Percentiles rank a stretch among this genome's conserved stretches.
Evolutionary conservation across 768 basidiomycete genomes (phyloP).

Genomic region (Suillus discolor): DNA sequence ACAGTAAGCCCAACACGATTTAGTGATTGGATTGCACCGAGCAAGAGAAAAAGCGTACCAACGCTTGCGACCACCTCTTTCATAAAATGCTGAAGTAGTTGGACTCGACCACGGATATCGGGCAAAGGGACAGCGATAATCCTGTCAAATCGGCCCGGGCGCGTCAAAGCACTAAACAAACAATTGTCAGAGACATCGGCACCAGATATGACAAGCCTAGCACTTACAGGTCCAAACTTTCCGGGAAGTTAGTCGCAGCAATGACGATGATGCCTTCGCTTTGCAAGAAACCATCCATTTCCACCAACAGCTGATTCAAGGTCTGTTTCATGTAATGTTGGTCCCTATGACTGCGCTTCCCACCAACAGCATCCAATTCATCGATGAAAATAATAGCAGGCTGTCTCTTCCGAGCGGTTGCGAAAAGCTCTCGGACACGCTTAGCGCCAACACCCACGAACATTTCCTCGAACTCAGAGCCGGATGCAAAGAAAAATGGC

Average conservation of each 20-base stretch:
- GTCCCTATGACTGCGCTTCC: slow-evolving; percentile 81
- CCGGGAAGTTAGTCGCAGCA: slow-evolving; percentile 97
- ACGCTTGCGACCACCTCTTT: slow-evolving; percentile 65
- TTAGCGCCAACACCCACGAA: slow-evolving; percentile 96
- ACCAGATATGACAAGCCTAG: slow-evolving; percentile 7
- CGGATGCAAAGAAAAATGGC: slow-evolving; percentile 95
- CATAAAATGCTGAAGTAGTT: slow-evolving; percentile 93
- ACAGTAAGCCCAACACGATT: slow-evolving; percentile 1
- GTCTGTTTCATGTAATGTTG: slow-evolving; percentile 94
- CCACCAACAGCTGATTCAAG: slow-evolving; percentile 93
- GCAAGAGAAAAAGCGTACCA: slow-evolving; percentile 39
- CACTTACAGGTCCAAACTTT: slow-evolving; percentile 85
- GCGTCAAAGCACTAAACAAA: slow-evolving; percentile 76
- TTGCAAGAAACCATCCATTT: slow-evolving; percentile 96
- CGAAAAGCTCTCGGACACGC: slow-evolving; percentile 93
- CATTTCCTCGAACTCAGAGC: slow-evolving; percentile 98
- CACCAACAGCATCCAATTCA: slow-evolving; percentile 92
- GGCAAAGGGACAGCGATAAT: slow-evolving; percentile 91
- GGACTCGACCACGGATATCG: slow-evolving; percentile 93
- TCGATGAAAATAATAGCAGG: slow-evolving; percentile 99
- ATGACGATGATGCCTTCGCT: slow-evolving; percentile 94
- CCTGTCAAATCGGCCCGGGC: slow-evolving; percentile 96
- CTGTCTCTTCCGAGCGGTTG: slow-evolving; percentile 89
- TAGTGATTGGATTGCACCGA: not conserved
- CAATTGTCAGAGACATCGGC: slow-evolving; percentile 16